Conservation (phyloP, 805 yeast genomes). For the Kodamaea jinghongensis region DNA sequence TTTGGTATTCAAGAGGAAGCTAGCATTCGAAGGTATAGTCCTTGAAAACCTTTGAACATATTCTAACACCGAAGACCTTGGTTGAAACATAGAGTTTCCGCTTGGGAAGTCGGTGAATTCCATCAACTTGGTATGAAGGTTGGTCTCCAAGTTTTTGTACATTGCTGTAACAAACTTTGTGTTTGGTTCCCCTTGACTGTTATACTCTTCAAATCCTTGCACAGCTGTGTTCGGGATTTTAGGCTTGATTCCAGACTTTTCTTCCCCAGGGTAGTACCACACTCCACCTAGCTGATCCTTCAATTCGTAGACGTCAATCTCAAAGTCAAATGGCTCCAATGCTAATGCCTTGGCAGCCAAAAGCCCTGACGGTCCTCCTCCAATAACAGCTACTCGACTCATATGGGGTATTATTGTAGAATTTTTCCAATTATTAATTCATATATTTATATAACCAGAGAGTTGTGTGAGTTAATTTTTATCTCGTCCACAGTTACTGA, state of each 20-base stretch:
- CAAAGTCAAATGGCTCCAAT: conserved; percentile 22
- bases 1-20: conserved; percentile 8
- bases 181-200: neutral
- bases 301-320: conserved; percentile 40
- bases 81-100: conserved; percentile 15
- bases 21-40: conserved; percentile 15
- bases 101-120: conserved; percentile 37
- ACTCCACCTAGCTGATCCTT: conserved; percentile 41
- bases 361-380: conserved; percentile 27
- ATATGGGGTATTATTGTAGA: neutral
- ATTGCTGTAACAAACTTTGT: conserved; percentile 19
- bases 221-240: conserved; percentile 12
- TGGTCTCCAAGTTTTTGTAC: conserved; percentile 33
- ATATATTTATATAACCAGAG: too few relatives aligned
- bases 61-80: conserved; percentile 16
- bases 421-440: neutral
- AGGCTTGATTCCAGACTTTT: conserved; percentile 16
- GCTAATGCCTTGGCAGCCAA: conserved; percentile 24
- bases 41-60: conserved; percentile 17
- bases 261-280: conserved; percentile 34
- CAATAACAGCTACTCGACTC: conserved; percentile 21
- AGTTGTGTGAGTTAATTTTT: neutral
- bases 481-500: neutral
- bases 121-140: conserved; percentile 45
- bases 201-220: conserved; percentile 7